Conservation (phyloP, 148 eudicot genomes). For the Cornus suecica region DNA sequence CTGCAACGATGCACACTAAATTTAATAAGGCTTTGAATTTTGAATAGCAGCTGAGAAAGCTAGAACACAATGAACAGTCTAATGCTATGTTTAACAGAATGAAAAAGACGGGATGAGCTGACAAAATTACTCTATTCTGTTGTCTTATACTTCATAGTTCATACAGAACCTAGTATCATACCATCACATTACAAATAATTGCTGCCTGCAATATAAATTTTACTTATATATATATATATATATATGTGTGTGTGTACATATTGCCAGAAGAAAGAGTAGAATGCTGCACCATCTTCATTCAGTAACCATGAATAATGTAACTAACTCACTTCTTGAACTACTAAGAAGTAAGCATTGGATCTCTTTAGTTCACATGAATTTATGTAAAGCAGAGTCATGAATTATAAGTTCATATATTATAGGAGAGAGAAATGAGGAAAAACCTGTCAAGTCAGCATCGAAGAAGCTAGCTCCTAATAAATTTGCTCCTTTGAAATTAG, state of each 20-base stretch:
- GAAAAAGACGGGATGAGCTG: not conserved
- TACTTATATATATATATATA: no score
- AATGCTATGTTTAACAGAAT: not conserved
- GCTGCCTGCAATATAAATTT: not conserved
- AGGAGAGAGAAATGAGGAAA: not conserved
- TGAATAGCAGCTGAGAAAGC: not conserved
- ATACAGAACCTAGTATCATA: not conserved
- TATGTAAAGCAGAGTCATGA: not conserved
- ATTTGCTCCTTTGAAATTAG: constrained; percentile 86
- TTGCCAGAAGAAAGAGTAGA: no score
- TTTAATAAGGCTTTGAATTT: not conserved
- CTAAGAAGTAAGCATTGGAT: not conserved
- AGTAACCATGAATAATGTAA: no score
- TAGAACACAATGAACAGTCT: not conserved
- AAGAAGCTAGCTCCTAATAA: constrained; percentile 96
- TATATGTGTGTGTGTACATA: no score
- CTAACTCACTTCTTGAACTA: not conserved
- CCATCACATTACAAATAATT: not conserved
- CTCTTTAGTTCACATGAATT: not conserved
- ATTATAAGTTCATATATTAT: not conserved
- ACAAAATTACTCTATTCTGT: not conserved
- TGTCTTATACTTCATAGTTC: not conserved
- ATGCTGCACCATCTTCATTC: no score
- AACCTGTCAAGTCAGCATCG: constrained; percentile 97
- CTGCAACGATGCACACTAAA: not conserved